Base-by-base conservation (phyloP, 176 grass and related monocot species). In the Saccharum spontaneum region DNA sequence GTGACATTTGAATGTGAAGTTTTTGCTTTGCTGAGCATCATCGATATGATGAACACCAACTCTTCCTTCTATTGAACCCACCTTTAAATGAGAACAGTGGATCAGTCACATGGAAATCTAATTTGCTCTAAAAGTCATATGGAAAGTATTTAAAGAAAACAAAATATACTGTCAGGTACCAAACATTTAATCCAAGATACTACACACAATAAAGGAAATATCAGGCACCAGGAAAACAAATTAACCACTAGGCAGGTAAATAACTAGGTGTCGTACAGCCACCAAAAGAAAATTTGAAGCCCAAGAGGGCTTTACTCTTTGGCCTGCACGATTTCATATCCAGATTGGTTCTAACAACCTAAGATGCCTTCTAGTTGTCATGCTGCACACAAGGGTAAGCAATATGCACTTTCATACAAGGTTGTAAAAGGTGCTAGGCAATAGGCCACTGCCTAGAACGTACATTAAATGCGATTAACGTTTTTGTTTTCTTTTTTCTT, bases 1-100 rank as follows among this genome's bases (percentile, higher is more conserved):
- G 87, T 98, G 95, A 54, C 95, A 95, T 88, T 95, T 98, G 89
- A 98, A 98, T 22, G 95, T 98, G 83, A 98, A 98, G 83, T 98
- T 98, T 89, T 92, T 98, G 87, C 80, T 93, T 86, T 95, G 87
- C 84, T 95, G 95, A 79, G 87, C 84, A 79, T 98, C 95, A 76
- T 95, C 95, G 23, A 98, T 87, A 88, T 95, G 95, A 88, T 98
- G 95, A 48, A 98, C 93, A 81, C 93, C 95, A 72, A 98, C 95
- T 87, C 95, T 98, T 78, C 95, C 93, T 90, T 98, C 93, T 71
- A 98, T 95, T 24, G 95, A 98, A 30, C 93, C 95, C 26, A 95
- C 91, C 95, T 98, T 89, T 49, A 81, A 85, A 83, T 81, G 46
- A 89, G 45, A 79, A 81, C 38, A 61, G 84, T 48, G 26, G 59